phyloP scores from a whole-genome alignment of 192 early-diverging fungal species.

The Podila clonocystis region DNA sequence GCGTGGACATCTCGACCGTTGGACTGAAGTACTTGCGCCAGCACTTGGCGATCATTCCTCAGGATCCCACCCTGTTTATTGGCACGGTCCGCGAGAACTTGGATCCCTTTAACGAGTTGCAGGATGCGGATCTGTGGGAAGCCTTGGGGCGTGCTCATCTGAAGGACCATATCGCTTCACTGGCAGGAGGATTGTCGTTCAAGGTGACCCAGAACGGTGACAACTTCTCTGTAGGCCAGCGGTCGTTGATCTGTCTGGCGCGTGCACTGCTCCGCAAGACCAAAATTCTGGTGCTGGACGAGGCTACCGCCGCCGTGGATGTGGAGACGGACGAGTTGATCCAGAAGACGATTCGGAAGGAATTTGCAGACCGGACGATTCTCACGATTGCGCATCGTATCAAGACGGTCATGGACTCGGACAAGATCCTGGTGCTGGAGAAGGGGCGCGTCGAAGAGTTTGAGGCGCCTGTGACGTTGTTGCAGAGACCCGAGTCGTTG shows the following conservation, averaged over 20 bases:
- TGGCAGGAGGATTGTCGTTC: slow-evolving; percentile 76
- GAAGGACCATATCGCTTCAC: slow-evolving; percentile 64
- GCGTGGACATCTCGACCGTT: slow-evolving; percentile 73
- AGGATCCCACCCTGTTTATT: slow-evolving; percentile 85
- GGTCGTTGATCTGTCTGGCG: slow-evolving; percentile 76
- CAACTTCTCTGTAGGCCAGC: slow-evolving; percentile 87
- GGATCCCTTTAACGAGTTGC: slow-evolving; percentile 62
- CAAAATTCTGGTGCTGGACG: slow-evolving; percentile 57
- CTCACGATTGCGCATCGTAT: slow-evolving; percentile 94
- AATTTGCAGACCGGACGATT: slow-evolving; percentile 81
- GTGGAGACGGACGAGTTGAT: slow-evolving; percentile 56
- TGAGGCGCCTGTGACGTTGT: slow-evolving; percentile 26
- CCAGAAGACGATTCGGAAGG: slow-evolving; percentile 76
- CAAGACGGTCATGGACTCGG: slow-evolving; percentile 87
- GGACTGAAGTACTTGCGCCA: slow-evolving; percentile 77
- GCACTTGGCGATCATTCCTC: slow-evolving; percentile 86
- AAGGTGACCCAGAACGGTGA: slow-evolving; percentile 78
- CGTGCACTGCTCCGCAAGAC: slow-evolving; percentile 73
- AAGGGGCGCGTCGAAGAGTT: slow-evolving; percentile 63
- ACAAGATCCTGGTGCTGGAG: slow-evolving; percentile 82
- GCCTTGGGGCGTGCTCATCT: slow-evolving; percentile 75
- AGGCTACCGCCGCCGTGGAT: slow-evolving; percentile 61
- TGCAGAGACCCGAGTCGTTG: slow-evolving; percentile 28
- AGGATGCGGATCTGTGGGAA: slow-evolving; percentile 72
- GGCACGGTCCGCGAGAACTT: slow-evolving; percentile 67